phyloP scores from a whole-genome alignment of 768 basidiomycete species.

The Mycena rosella region DNA sequence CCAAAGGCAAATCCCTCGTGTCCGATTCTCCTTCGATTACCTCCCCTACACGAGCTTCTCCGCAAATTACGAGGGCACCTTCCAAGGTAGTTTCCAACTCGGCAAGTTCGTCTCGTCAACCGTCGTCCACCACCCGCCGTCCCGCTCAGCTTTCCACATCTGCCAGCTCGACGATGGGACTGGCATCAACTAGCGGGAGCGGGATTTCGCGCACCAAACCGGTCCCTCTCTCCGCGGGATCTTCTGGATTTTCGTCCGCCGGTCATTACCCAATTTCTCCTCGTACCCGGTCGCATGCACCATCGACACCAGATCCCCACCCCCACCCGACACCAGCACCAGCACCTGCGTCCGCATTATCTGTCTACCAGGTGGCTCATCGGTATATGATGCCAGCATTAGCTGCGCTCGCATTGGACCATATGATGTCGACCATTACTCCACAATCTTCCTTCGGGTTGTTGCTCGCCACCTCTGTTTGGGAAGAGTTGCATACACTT shows the following conservation, averaged over 20 bases:
- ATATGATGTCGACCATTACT: conserved; percentile 78
- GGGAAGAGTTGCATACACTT: conserved; percentile 72
- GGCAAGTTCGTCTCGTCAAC: conserved; percentile 39
- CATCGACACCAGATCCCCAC: conserved; percentile 72
- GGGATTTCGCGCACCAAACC: conserved; percentile 54
- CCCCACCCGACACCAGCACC: conserved; percentile 75
- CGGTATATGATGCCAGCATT: conserved; percentile 78
- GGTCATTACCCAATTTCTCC: conserved; percentile 64
- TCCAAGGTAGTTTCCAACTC: conserved; percentile 42
- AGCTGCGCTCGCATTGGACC: conserved; percentile 75
- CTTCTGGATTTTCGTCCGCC: conserved; percentile 49
- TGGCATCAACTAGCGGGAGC: conserved; percentile 13
- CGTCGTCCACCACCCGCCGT: conserved; percentile 40
- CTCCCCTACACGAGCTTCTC: conserved; percentile 38
- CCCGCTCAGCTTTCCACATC: conserved; percentile 15
- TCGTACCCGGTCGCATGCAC: conserved; percentile 54
- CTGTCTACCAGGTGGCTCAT: conserved; percentile 83
- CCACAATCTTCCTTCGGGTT: conserved; percentile 76
- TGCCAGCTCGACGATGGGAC: conserved; percentile 14
- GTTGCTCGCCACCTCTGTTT: conserved; percentile 74
- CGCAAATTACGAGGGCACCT: conserved; percentile 38
- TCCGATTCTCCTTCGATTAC: conserved; percentile 36
- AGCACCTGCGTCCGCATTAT: conserved; percentile 76
- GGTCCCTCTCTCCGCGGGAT: conserved; percentile 53
- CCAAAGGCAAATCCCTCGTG: conserved; percentile 47